Evolutionary conservation across 2,329 filamentous ascomycete species (phyloP).

Genomic region (Pyricularia sp.): DNA sequence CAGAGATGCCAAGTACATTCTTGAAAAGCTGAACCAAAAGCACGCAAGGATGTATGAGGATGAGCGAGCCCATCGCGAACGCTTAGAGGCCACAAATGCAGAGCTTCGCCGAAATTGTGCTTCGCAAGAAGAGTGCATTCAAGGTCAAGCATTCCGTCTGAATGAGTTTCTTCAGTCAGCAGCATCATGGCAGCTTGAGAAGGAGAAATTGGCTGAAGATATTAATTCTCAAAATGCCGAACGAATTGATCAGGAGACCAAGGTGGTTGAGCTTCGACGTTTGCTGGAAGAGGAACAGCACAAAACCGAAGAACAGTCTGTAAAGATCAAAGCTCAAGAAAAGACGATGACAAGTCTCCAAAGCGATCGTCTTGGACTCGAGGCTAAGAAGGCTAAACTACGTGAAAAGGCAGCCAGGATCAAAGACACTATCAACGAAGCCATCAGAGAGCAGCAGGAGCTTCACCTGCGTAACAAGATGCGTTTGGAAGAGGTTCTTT

Average conservation of each 20-base stretch:
- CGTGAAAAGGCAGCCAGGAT: not conserved
- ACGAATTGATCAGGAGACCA: not conserved
- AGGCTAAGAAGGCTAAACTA: not conserved
- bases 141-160: not conserved
- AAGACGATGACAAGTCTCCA: not conserved
- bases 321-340: not conserved
- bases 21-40: not conserved
- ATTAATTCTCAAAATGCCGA: not conserved
- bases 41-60: not conserved
- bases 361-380: not conserved
- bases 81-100: not conserved
- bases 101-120: not conserved
- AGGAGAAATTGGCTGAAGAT: not conserved
- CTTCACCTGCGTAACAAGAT: conserved; percentile 26
- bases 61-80: not conserved
- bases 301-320: not conserved
- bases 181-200: not conserved
- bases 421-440: conserved; percentile 31
- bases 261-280: not conserved
- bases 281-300: not conserved
- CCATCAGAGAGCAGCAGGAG: conserved; percentile 34
- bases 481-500: conserved; percentile 22
- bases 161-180: not conserved
- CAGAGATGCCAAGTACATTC: not conserved
- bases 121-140: not conserved